Evolutionary conservation across 2,329 filamentous ascomycete genomes (phyloP).

Genomic region (Sarocladiaceae sp.): DNA sequence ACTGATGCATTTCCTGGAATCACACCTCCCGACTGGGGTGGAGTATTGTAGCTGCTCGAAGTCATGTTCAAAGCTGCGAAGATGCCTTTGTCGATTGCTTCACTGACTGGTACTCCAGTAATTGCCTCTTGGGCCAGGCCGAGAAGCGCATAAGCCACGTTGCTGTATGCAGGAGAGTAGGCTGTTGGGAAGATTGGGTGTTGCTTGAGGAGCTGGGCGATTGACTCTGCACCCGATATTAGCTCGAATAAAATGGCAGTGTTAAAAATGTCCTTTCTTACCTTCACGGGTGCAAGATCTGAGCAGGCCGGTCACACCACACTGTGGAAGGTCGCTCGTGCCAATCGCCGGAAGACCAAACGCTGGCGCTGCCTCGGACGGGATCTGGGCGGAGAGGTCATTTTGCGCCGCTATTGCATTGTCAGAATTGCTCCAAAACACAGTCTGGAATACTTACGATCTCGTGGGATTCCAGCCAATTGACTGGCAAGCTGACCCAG

Average conservation of each 20-base stretch:
- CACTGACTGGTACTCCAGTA: constrained; percentile 25
- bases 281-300: neutral
- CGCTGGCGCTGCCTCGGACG: neutral
- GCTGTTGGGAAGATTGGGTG: constrained; percentile 27
- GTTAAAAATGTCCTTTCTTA: neutral
- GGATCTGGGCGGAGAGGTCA: constrained; percentile 1
- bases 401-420: neutral
- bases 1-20: constrained; percentile 15
- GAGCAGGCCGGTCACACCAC: neutral
- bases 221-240: neutral
- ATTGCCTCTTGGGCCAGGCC: constrained; percentile 35
- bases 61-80: constrained; percentile 26
- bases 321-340: constrained; percentile 1
- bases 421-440: neutral
- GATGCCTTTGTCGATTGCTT: constrained; percentile 23
- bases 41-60: constrained; percentile 20
- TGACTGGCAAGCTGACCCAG: constrained; percentile 32
- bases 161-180: constrained; percentile 30
- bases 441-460: constrained; percentile 22
- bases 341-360: neutral
- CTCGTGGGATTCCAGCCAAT: constrained; percentile 28
- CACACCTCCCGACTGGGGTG: constrained; percentile 16
- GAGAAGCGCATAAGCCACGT: constrained; percentile 31
- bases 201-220: constrained; percentile 1
- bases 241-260: neutral